Conservation (phyloP, 2,329 filamentous ascomycete genomes). For the Plectosphaerella cucumerina region DNA sequence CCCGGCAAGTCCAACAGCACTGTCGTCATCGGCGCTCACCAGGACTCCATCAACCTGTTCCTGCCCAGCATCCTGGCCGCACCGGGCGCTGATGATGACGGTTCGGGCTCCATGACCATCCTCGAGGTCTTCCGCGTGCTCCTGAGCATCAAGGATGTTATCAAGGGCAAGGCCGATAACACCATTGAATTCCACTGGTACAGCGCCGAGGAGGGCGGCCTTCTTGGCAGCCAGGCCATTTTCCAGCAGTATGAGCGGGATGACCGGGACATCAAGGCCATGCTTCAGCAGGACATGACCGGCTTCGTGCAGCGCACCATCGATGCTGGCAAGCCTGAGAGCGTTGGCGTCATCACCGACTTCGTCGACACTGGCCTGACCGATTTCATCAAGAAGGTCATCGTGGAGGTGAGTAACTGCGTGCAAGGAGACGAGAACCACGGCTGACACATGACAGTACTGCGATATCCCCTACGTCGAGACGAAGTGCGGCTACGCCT, state of each 20-base stretch:
- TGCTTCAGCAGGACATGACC: slow-evolving; percentile 99
- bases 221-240: slow-evolving; percentile 85
- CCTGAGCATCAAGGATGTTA: slow-evolving; percentile 66
- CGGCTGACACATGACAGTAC: slow-evolving; percentile 48
- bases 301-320: slow-evolving; percentile 81
- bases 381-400: slow-evolving; percentile 83
- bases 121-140: slow-evolving; percentile 84
- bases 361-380: slow-evolving; percentile 82
- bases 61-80: slow-evolving; percentile 78
- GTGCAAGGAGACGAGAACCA: too few species aligned
- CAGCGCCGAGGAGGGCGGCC: slow-evolving; percentile 81
- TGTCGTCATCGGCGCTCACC: slow-evolving; percentile 84
- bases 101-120: slow-evolving; percentile 78
- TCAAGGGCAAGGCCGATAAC: slow-evolving; percentile 70
- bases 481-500: slow-evolving; percentile 86
- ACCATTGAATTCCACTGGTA: slow-evolving; percentile 98
- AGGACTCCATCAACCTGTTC: slow-evolving; percentile 93
- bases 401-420: slow-evolving; percentile 52
- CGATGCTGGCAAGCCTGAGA: slow-evolving; percentile 77
- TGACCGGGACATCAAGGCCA: slow-evolving; percentile 78
- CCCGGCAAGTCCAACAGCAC: slow-evolving; percentile 82
- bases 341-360: slow-evolving; percentile 89
- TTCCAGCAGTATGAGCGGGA: slow-evolving; percentile 75
- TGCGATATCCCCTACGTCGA: slow-evolving; percentile 83
- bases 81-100: slow-evolving; percentile 89